A percentile compares a stretch with the other conserved stretches of the same genome.
Evolutionary conservation across 345 rosid genomes (phyloP).

Genomic region (Cardiospermum halicacabum): DNA sequence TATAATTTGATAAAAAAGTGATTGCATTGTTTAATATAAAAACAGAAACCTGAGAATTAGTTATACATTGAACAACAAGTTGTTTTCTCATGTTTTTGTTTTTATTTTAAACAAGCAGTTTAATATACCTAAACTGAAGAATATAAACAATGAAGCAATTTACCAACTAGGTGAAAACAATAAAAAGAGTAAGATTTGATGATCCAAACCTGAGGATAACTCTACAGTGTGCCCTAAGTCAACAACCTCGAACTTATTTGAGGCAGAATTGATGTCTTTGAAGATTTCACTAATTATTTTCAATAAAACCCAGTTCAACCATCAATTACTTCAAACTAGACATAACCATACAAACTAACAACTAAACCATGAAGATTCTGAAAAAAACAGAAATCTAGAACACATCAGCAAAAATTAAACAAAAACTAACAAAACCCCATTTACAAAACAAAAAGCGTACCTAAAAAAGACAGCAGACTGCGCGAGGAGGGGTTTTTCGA

Average conservation of each 20-base stretch:
- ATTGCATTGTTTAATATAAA: too few species aligned
- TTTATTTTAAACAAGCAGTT: too few species aligned
- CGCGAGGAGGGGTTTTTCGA: constrained; percentile 86
- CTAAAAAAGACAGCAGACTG: constrained; percentile 92
- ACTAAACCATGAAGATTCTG: constrained; percentile 83
- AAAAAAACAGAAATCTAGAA: constrained; percentile 6
- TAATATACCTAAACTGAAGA: too few species aligned
- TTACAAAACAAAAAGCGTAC: constrained; percentile 22
- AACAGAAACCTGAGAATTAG: too few species aligned
- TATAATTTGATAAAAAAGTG: too few species aligned
- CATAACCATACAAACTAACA: constrained; percentile 28
- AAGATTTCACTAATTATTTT: constrained; percentile 88
- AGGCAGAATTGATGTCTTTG: constrained; percentile 76
- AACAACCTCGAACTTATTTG: constrained; percentile 86
- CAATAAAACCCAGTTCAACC: background rate
- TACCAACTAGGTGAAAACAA: background rate
- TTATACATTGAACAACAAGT: too few species aligned
- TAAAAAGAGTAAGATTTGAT: background rate
- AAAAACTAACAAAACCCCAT: background rate
- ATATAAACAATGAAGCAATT: constrained; percentile 7
- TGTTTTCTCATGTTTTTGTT: too few species aligned
- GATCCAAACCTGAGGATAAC: constrained; percentile 68
- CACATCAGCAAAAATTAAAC: background rate
- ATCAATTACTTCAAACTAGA: background rate
- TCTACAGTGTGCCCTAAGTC: constrained; percentile 77